Evolutionary conservation across 257 asterid species (phyloP).

Genomic region (Thymus mandschuricus): DNA sequence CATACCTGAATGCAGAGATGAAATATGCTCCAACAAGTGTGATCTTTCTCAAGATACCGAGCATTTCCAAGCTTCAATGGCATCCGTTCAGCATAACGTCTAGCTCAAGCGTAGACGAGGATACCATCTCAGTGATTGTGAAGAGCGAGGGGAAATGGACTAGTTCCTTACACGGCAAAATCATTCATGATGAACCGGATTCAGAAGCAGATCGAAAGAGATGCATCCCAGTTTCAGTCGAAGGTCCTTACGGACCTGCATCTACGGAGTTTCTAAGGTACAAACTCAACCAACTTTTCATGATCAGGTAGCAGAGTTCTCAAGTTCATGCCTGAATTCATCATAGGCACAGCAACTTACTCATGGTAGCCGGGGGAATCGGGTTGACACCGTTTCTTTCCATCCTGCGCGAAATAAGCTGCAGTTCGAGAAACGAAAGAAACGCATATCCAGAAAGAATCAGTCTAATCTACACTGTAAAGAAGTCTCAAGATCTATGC

Average conservation of each 20-base stretch:
- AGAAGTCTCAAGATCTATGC: constrained; percentile 55
- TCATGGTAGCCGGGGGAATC: constrained; percentile 88
- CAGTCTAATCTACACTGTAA: constrained; percentile 56
- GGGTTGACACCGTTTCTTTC: constrained; percentile 83
- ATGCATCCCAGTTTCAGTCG: constrained; percentile 60
- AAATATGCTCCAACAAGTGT: constrained; percentile 66
- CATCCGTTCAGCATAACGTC: constrained; percentile 84
- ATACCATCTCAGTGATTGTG: constrained; percentile 59
- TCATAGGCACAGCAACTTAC: constrained; percentile 60
- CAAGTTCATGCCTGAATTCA: background rate
- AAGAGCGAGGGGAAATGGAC: constrained; percentile 84
- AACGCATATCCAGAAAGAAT: constrained; percentile 48
- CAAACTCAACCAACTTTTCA: background rate
- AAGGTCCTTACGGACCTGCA: constrained; percentile 90
- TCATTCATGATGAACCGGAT: constrained; percentile 43
- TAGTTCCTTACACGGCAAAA: constrained; percentile 48
- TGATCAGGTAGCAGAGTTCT: background rate
- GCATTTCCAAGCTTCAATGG: constrained; percentile 74
- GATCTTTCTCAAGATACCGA: constrained; percentile 71
- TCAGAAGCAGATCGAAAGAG: constrained; percentile 54
- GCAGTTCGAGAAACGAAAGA: constrained; percentile 33
- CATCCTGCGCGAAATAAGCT: constrained; percentile 61
- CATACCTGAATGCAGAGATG: constrained; percentile 51
- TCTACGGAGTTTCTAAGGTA: constrained; percentile 69
- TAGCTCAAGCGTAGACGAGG: constrained; percentile 57